Evolutionary conservation across 371 early-diverging fungal genomes (phyloP).

Genomic region (Amoeboaphelidium protococcarum): DNA sequence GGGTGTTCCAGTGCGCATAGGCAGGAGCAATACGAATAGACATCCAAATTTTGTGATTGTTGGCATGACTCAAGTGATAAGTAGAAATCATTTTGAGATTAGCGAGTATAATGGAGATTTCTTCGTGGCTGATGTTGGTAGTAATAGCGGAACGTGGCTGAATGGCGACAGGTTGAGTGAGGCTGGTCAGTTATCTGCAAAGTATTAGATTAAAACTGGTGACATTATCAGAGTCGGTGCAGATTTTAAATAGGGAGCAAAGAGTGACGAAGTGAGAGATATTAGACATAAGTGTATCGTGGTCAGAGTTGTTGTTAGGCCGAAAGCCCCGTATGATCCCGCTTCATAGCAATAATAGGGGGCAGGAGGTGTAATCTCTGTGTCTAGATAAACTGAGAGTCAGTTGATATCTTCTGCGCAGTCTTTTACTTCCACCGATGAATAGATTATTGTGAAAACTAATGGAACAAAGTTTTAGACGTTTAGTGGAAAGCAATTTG

Average conservation of each 20-base stretch:
- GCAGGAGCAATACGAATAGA: not conserved
- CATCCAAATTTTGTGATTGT: not conserved
- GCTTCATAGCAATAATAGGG: no score
- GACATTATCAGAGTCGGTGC: not conserved
- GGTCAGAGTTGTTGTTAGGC: not conserved
- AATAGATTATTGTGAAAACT: no score
- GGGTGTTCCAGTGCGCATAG: not conserved
- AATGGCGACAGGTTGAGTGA: constrained; percentile 14
- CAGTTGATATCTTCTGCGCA: no score
- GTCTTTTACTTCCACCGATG: no score
- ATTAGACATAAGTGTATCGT: not conserved
- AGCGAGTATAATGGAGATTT: constrained; percentile 8
- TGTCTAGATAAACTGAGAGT: no score
- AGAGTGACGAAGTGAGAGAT: not conserved
- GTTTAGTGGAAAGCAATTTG: no score
- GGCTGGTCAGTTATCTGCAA: constrained; percentile 3
- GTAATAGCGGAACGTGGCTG: constrained; percentile 16
- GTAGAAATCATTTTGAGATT: constrained; percentile 13
- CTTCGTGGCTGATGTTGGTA: constrained; percentile 13
- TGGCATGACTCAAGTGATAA: constrained; percentile 11
- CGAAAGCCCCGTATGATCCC: no score
- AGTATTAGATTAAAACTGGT: not conserved
- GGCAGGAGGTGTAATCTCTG: no score
- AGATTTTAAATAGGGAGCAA: not conserved
- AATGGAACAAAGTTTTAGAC: no score